Base-by-base conservation (phyloP, 768 basidiomycete genomes). In the Stropharia rugosoannulata region DNA sequence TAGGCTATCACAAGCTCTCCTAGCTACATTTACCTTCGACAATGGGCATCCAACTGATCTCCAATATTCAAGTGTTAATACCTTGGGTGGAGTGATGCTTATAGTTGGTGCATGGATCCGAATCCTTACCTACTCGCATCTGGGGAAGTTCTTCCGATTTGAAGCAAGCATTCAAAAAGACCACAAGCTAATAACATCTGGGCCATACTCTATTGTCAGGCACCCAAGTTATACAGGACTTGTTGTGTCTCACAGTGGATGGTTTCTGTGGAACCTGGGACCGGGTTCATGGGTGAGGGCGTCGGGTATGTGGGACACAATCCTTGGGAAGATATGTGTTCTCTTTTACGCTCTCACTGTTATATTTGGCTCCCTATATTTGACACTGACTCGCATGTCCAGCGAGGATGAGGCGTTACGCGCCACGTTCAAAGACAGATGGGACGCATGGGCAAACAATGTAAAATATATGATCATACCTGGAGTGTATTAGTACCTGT, bases 191-290 rank as follows among this genome's bases (percentile, higher is more conserved):
- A 63, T 80, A 0, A 76, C 71, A 0, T 69, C 67, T 4, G 77
- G 78, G 0, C 79, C 76, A 6, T 80, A 80, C 59, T 52, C 70
- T 8, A 50, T 69, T n/a, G 75, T 76, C 13, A 70, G 79, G 49
- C 79, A 80, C 56, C 78, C 78, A 0, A 71, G 74, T 19, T 82
- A 81, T 57, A 67, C 71, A 5, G 79, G 76, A 5, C 66, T 79
- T 12, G 49, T 77, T 7, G 53, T 71, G n/a, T 65, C 71, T 8
- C 58, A 73, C 8, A 35, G 54, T 16, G 77, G 77, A 0, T 65
- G 61, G 55, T 56, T 62, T 35, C 43, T 62, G 29, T 56, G 49
- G 58, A 40, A 61, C 9, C 48, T 56, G 8, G 47, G 58, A 3
- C 32, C 49, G 12, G 78, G 78, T 4, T 80, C 79, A 15, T 80